phyloP scores from a whole-genome alignment of 2,329 filamentous ascomycete genomes.

The Fusarium domesticum region DNA sequence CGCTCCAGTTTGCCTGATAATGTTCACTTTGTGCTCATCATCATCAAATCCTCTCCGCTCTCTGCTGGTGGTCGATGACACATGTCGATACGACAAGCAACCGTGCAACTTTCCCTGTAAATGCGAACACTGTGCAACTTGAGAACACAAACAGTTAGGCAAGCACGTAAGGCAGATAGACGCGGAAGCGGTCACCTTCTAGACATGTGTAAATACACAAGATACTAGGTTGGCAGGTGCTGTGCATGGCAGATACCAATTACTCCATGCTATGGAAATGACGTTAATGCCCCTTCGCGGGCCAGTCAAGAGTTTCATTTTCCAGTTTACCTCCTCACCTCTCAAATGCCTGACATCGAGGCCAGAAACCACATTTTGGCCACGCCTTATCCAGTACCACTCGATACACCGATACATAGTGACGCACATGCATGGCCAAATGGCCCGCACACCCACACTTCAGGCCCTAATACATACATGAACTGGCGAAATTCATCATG shows the following conservation, averaged over 20 bases:
- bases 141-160: too few species aligned
- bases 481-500: slow-evolving; percentile 27
- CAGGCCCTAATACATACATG: slow-evolving; percentile 30
- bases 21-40: too few species aligned
- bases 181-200: too few species aligned
- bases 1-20: too few species aligned
- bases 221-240: not conserved
- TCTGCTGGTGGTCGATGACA: slow-evolving; percentile 4
- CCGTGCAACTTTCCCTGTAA: slow-evolving; percentile 4
- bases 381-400: slow-evolving; percentile 4
- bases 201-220: too few species aligned
- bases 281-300: not conserved
- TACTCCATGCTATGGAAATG: not conserved
- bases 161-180: too few species aligned
- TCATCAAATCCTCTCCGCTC: too few species aligned
- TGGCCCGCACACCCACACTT: slow-evolving; percentile 28
- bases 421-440: slow-evolving; percentile 20
- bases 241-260: not conserved
- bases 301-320: not conserved
- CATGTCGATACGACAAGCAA: slow-evolving; percentile 2
- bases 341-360: not conserved
- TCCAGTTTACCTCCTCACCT: not conserved
- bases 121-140: too few species aligned
- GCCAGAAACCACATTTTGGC: not conserved
- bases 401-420: slow-evolving; percentile 24